Evolutionary conservation across 768 basidiomycete genomes (phyloP), one percentile per base, ranked within the genome.

Genomic region (Mycena venus): DNA sequence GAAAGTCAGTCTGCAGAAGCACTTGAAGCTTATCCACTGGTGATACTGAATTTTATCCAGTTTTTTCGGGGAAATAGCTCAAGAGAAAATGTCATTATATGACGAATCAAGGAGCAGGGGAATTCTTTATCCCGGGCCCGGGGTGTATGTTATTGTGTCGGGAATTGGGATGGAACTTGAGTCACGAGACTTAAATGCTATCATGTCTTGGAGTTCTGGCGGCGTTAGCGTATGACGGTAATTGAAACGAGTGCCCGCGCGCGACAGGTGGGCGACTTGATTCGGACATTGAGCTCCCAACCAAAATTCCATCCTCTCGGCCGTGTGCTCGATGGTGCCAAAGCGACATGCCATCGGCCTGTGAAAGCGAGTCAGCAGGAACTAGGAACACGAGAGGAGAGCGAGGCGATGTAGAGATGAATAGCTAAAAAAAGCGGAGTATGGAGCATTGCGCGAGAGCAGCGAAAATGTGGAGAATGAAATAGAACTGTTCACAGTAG

Each of bases 271-370:
- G 60, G 40, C 60, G 60, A 62, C 60, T 62, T 62, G 60, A 62
- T 62, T 62, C 60, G 40, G 27, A 62, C 60, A 62, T 31, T 62
- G 60, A 62, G 60, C 60, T 62, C 60, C 60, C 40, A 62, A 31
- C 40, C 60, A 25, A 25, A 62, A 62, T 62, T 62, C 38, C 60
- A 62, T 62, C 27, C 53, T 55, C 53, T 55, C 53, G 53, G 27
- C 53, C 53, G 27, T 62, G 38, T 62, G 60, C 60, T 62, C 42
- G 38, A 62, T 25, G 60, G 60, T 62, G 60, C 40, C 38, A 62
- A 62, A 62, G 40, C 40, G 60, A 31, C 38, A 62, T 62, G 38
- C 38, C 38, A 62, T 44, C 60, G 19, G 60, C 40, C 60, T 38
- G 40, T 62, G 60, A 62, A 55, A 55, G 53, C 53, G 53, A 55